phyloP scores from a whole-genome alignment of 1,284 basidiomycete species.

The Singerocomus rubriflavus region DNA sequence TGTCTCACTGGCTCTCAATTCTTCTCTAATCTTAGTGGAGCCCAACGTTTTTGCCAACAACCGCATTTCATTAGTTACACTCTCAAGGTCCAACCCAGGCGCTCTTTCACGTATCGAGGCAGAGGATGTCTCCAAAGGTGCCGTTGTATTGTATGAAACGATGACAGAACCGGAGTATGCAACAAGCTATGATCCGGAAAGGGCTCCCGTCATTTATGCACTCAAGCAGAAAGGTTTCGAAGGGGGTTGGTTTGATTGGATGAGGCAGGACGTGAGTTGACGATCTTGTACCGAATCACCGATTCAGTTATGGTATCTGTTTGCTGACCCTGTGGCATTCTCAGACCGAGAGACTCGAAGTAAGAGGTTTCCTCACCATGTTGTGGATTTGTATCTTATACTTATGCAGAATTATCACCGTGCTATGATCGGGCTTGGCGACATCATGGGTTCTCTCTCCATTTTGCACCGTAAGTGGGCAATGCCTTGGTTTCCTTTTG shows the following conservation, averaged over 20 bases:
- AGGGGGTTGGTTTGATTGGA: constrained; percentile 26
- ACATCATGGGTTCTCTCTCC: constrained; percentile 22
- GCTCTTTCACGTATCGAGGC: constrained; percentile 11
- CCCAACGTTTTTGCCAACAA: constrained; percentile 29
- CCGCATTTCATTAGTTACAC: constrained; percentile 26
- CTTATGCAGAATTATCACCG: constrained; percentile 18
- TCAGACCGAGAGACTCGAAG: constrained; percentile 22
- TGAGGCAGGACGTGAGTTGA: constrained; percentile 20
- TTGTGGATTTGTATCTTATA: neutral
- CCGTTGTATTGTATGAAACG: constrained; percentile 22
- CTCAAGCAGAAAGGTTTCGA: constrained; percentile 17
- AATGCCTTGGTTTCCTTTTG: neutral
- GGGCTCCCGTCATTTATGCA: constrained; percentile 27
- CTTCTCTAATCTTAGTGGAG: constrained; percentile 12
- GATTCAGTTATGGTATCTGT: neutral
- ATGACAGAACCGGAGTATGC: constrained; percentile 27
- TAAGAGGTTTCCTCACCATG: neutral
- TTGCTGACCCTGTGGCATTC: neutral
- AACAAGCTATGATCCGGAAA: constrained; percentile 19
- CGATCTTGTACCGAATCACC: neutral
- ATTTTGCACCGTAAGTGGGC: constrained; percentile 25
- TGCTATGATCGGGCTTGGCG: constrained; percentile 23
- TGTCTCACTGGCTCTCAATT: neutral
- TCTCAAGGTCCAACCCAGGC: constrained; percentile 11
- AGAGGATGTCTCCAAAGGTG: constrained; percentile 17